phyloP scores from a whole-genome alignment of 2,329 filamentous ascomycete species.

The Fusarium acutatum region DNA sequence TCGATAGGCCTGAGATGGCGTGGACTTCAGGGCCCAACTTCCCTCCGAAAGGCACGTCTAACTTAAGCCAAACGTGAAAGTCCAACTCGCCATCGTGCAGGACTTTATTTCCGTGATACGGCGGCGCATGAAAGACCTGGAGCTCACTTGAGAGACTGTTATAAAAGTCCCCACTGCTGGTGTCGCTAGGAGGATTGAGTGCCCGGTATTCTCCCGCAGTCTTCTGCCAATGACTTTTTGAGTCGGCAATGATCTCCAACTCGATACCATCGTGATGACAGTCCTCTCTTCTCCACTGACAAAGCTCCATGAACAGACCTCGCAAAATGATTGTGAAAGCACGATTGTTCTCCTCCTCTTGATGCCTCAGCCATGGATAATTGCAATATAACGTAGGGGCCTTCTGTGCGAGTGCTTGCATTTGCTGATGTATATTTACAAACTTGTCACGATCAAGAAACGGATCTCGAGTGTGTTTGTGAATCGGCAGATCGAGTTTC shows the following conservation, averaged over 20 bases:
- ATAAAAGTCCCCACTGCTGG: not conserved
- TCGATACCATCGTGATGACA: not conserved
- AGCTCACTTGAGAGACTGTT: not conserved
- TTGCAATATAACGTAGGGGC: fast-evolving
- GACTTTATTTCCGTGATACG: not conserved
- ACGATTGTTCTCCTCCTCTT: not conserved
- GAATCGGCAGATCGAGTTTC: not conserved
- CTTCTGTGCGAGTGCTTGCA: fast-evolving
- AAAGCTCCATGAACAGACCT: not conserved
- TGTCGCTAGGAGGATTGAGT: not conserved
- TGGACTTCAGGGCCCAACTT: not conserved
- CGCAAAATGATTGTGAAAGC: not conserved
- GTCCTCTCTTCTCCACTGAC: not conserved
- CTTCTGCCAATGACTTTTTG: not conserved
- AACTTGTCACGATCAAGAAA: fast-evolving
- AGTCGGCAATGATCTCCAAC: not conserved
- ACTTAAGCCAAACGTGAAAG: not conserved
- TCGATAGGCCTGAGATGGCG: not conserved
- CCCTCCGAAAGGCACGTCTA: not conserved
- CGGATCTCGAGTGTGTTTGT: not conserved
- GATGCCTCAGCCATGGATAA: too few species aligned
- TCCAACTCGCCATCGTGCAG: not conserved
- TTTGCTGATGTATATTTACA: not conserved
- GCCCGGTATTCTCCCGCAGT: not conserved
- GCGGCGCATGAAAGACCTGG: not conserved